Percentiles rank a stretch among this genome's conserved stretches.
These are phyloP conservation scores for Penicillium sp. DNA, from an alignment of 2,329 filamentous ascomycete species.

Conservation along the genomic window DNA sequence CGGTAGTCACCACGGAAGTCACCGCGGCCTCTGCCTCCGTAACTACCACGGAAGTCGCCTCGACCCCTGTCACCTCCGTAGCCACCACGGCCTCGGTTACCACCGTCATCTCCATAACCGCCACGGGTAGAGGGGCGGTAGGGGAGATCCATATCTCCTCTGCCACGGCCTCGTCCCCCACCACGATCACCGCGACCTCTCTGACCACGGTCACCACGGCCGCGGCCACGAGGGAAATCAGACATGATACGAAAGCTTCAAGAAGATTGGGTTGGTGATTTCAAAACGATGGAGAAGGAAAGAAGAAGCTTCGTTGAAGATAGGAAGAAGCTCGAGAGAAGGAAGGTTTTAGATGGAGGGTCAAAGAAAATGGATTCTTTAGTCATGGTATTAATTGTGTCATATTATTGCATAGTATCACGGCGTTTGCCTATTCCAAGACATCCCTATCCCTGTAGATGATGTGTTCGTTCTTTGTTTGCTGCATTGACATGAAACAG, in stretches of 20 bases:
- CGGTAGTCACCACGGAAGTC: neutral
- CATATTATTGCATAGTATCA: neutral
- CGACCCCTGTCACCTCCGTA: constrained; percentile 25
- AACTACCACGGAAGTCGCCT: constrained; percentile 19
- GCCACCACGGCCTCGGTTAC: constrained; percentile 27
- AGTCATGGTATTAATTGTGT: no score
- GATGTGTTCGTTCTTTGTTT: neutral
- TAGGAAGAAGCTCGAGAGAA: neutral
- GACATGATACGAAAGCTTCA: constrained; percentile 6
- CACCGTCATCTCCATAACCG: constrained; percentile 23
- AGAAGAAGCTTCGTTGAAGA: no score
- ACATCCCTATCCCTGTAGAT: neutral
- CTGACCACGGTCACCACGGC: constrained; percentile 15
- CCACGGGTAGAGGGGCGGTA: constrained; percentile 21
- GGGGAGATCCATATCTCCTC: constrained; percentile 23
- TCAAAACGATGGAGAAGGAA: neutral
- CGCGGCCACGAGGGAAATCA: constrained; percentile 15
- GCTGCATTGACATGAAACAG: no score
- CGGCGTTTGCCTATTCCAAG: neutral
- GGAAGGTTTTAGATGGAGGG: neutral
- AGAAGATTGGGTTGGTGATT: neutral
- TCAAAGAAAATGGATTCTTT: neutral
- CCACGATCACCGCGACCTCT: constrained; percentile 12
- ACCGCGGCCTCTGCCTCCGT: constrained; percentile 6
- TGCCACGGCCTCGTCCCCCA: constrained; percentile 17